phyloP scores from a whole-genome alignment of 1,284 basidiomycete species.

The Amylostereum chailletii region DNA sequence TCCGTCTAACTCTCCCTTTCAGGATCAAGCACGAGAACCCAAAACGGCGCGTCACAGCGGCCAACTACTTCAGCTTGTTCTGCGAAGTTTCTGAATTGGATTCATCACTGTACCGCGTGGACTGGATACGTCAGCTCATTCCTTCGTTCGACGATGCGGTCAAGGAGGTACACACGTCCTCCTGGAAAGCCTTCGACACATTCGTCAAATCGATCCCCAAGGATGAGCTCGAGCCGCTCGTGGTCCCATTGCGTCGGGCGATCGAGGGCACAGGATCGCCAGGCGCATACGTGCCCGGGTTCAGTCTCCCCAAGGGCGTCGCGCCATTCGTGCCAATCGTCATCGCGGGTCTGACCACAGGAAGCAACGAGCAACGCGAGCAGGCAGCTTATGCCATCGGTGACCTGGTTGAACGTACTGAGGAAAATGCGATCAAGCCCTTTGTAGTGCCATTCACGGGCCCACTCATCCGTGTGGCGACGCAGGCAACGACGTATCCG shows the following conservation, averaged over 20 bases:
- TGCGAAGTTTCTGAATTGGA: slow-evolving; percentile 79
- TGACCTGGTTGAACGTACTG: slow-evolving; percentile 88
- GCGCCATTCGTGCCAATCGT: slow-evolving; percentile 84
- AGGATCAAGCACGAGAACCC: slow-evolving; percentile 77
- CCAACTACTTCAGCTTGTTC: slow-evolving; percentile 72
- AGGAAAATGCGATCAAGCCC: slow-evolving; percentile 86
- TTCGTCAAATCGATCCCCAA: slow-evolving; percentile 91
- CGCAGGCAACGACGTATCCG: slow-evolving; percentile 80
- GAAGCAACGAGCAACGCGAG: slow-evolving; percentile 81
- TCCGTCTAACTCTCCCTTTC: slow-evolving; percentile 5
- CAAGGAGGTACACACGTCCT: slow-evolving; percentile 70
- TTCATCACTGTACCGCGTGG: slow-evolving; percentile 76
- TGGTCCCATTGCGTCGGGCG: slow-evolving; percentile 81
- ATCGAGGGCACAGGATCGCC: slow-evolving; percentile 83
- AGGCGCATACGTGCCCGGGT: slow-evolving; percentile 77
- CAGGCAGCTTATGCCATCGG: slow-evolving; percentile 93
- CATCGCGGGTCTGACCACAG: slow-evolving; percentile 78
- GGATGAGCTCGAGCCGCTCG: slow-evolving; percentile 85
- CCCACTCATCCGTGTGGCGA: slow-evolving; percentile 90
- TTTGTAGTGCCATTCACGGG: slow-evolving; percentile 96
- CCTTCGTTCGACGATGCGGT: slow-evolving; percentile 79
- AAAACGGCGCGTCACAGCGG: slow-evolving; percentile 68
- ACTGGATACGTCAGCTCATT: slow-evolving; percentile 94
- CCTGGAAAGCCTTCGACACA: slow-evolving; percentile 78
- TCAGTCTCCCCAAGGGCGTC: slow-evolving; percentile 87